Evolutionary conservation across 2,329 filamentous ascomycete genomes (phyloP).

Genomic region (Hypoxylon rubiginosum): DNA sequence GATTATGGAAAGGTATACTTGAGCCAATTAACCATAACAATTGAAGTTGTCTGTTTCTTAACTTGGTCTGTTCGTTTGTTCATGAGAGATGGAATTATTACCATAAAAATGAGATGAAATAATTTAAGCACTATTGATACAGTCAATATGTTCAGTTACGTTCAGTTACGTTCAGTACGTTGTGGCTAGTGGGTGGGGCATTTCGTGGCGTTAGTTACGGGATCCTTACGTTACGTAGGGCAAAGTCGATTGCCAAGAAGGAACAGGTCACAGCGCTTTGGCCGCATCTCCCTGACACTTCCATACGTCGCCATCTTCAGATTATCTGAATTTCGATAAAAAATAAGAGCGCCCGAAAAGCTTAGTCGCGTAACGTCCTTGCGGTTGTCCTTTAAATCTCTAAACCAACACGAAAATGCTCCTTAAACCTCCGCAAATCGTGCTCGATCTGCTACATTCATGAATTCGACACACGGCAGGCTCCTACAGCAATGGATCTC

Average conservation of each 20-base stretch:
- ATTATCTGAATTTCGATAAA: not conserved
- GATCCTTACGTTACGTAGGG: not conserved
- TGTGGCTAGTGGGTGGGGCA: not conserved
- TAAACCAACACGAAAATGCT: constrained; percentile 45
- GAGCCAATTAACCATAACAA: not conserved
- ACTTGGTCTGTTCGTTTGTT: no score
- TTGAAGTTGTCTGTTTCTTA: no score
- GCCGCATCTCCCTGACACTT: constrained; percentile 35
- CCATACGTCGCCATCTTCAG: constrained; percentile 14
- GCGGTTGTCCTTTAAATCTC: constrained; percentile 5
- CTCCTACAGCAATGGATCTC: constrained; percentile 46
- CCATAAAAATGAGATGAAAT: no score
- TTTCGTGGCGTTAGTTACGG: not conserved
- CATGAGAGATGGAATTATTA: no score
- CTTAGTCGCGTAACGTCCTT: constrained; percentile 18
- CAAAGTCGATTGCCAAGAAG: constrained; percentile 27
- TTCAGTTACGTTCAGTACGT: no score
- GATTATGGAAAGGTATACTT: constrained; percentile 59
- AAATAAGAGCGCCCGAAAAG: constrained; percentile 4
- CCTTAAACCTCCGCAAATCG: constrained; percentile 44
- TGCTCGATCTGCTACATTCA: constrained; percentile 46
- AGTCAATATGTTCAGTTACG: no score
- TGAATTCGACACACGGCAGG: constrained; percentile 44
- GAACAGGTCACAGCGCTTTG: constrained; percentile 30
- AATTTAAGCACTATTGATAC: no score